Evolutionary conservation across 208 protist species (phyloP), one percentile per base, ranked within the genome.

Genomic region (Naegleria gruberi): DNA sequence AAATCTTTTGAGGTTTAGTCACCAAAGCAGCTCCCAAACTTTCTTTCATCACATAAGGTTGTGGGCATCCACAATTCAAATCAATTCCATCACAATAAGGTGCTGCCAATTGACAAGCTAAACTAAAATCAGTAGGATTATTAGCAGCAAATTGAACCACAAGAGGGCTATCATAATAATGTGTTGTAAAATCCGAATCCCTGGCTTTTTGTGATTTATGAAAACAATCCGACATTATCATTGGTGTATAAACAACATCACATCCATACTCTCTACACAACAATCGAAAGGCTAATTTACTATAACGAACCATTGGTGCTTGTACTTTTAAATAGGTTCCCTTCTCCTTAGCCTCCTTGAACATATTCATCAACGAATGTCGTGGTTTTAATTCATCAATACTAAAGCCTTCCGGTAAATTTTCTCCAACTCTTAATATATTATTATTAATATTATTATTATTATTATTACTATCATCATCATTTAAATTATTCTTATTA

Each of bases 21-120:
- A 97, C 91, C 55, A 98, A 93, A 7, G 92, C 91, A 6, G 95
- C 86, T 3, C 96, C 96, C 34, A 97, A 87, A 26, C 95, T 94
- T 40, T 96, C 95, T 65, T 94, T 91, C 89, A 97, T 96, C 4
- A 94, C 96, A 95, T 95, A 97, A 30, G 92, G 91, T 93, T 98
- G 97, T 74, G 97, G 97, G 89, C 97, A 98, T 12, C 97, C 97
- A 90, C 96, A 98, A 93, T 98, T 98, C 82, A 98, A 74, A 91
- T 97, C 96, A 65, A 98, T 91, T 19, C 93, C 96, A 90, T 97
- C 96, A 89, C 93, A 95, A 87, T 95, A 97, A 6, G 93, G 93
- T 15, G 91, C 91, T 55, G 97, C 89, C 5, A 95, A 83, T 26
- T 65, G 51, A 12, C 94, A 94, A 30, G 95, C 95, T 34, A 89